A percentile compares a stretch with the other conserved stretches of the same genome.
Evolutionary conservation across 2,329 filamentous ascomycete genomes (phyloP).

Genomic region (Arthrinium puccinioides): DNA sequence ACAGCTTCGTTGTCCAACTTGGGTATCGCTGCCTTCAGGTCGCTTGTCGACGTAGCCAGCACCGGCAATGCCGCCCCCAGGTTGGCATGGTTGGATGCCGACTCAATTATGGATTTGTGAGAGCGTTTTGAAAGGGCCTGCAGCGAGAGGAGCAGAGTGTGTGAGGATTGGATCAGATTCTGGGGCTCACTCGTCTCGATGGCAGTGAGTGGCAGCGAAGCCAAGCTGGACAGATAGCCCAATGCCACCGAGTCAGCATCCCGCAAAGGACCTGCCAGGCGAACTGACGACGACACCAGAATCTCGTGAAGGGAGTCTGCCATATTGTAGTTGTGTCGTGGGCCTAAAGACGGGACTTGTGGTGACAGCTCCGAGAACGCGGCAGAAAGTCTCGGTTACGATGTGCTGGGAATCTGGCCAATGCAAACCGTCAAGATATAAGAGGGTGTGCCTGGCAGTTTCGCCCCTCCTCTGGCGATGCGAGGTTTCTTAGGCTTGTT

Average conservation of each 20-base stretch:
- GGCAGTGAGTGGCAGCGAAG: constrained; percentile 66
- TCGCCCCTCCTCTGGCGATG: too few species aligned
- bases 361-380: too few species aligned
- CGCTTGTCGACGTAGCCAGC: constrained; percentile 57
- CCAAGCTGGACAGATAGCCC: constrained; percentile 70
- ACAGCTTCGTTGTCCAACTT: constrained; percentile 72
- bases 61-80: constrained; percentile 65
- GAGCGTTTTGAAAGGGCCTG: constrained; percentile 87
- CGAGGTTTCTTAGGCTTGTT: too few species aligned
- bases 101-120: constrained; percentile 75
- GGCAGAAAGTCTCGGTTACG: too few species aligned
- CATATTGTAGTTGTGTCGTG: too few species aligned
- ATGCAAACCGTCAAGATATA: too few species aligned
- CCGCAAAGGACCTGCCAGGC: too few species aligned
- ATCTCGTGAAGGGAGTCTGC: too few species aligned
- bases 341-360: too few species aligned
- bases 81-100: constrained; percentile 68
- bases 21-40: constrained; percentile 67
- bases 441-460: too few species aligned
- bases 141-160: constrained; percentile 73
- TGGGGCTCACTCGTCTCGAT: constrained; percentile 71
- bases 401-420: too few species aligned
- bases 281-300: too few species aligned
- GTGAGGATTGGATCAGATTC: constrained; percentile 70
- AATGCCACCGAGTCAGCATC: constrained; percentile 44